Percentiles rank a stretch among this genome's conserved stretches.
These are phyloP conservation scores for Candida boleticola DNA, from an alignment of 805 yeast species.

Conservation along the genomic window DNA sequence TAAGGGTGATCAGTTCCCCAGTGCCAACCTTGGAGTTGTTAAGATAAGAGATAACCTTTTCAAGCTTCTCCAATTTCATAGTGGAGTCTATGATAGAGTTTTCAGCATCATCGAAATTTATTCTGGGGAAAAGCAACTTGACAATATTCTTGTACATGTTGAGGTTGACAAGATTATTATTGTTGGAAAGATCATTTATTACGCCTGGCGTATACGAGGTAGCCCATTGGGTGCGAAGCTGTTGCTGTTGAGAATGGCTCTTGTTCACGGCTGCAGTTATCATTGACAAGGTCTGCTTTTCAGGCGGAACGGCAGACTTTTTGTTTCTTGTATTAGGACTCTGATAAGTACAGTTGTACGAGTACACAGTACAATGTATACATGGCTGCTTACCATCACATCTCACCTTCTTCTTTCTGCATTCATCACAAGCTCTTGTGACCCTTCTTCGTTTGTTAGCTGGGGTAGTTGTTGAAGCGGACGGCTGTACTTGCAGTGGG, in stretches of 20 bases:
- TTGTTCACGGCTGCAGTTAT: constrained; percentile 1
- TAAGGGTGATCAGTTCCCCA: constrained; percentile 13
- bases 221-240: background rate
- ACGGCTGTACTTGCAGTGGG: constrained; percentile 20
- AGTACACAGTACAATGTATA: constrained; percentile 81
- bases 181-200: background rate
- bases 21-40: constrained; percentile 16
- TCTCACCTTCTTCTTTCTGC: constrained; percentile 73
- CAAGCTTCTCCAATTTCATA: constrained; percentile 36
- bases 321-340: constrained; percentile 66
- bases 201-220: background rate
- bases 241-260: constrained; percentile 7
- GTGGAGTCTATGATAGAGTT: constrained; percentile 7
- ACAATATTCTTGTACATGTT: constrained; percentile 31
- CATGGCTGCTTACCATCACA: constrained; percentile 82
- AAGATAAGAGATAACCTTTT: constrained; percentile 20
- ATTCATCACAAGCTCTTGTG: constrained; percentile 72
- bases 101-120: constrained; percentile 30
- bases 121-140: constrained; percentile 33
- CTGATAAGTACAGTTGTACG: constrained; percentile 80
- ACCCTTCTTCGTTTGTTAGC: constrained; percentile 58
- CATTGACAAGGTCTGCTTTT: constrained; percentile 4
- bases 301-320: constrained; percentile 13
- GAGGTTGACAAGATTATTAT: background rate
- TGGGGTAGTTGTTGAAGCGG: background rate